phyloP scores from a whole-genome alignment of 169 alveolate species.

The Theileria orientalis region DNA sequence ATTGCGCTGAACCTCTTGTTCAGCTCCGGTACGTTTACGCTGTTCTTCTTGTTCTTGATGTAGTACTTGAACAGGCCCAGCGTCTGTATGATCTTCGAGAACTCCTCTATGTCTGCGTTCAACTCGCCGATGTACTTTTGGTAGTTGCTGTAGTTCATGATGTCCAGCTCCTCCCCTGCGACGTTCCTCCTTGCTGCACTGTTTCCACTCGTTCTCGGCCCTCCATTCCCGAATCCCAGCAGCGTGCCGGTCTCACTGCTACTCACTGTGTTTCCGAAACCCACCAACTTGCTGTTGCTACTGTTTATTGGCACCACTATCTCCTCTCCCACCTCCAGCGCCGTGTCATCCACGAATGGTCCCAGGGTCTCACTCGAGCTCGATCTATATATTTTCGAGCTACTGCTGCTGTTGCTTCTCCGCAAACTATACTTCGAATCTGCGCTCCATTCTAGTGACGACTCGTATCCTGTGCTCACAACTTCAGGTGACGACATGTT shows the following conservation, averaged over 20 bases:
- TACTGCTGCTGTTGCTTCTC: too few relatives aligned
- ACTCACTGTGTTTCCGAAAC: too few relatives aligned
- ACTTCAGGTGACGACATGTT: not conserved
- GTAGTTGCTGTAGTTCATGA: slow-evolving; percentile 31
- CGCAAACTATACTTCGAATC: too few relatives aligned
- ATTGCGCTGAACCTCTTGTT: slow-evolving; percentile 55
- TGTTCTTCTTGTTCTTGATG: slow-evolving; percentile 50
- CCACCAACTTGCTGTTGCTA: too few relatives aligned
- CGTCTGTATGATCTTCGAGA: slow-evolving; percentile 62
- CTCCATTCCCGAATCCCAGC: too few relatives aligned
- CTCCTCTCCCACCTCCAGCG: not conserved
- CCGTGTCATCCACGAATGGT: not conserved
- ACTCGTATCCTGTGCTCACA: not conserved
- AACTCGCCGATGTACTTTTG: slow-evolving; percentile 26
- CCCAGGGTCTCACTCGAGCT: too few relatives aligned
- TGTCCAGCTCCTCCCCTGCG: slow-evolving; percentile 22
- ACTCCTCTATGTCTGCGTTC: slow-evolving; percentile 61
- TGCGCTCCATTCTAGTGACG: too few relatives aligned
- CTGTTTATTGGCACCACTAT: not conserved
- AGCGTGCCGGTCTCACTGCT: too few relatives aligned
- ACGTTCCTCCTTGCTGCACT: not conserved
- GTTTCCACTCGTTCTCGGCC: too few relatives aligned
- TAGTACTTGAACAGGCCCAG: slow-evolving; percentile 62
- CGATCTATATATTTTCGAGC: too few relatives aligned
- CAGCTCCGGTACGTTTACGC: slow-evolving; percentile 50